Base-by-base conservation (phyloP, 169 alveolate genomes). In the Plasmodium inui region DNA sequence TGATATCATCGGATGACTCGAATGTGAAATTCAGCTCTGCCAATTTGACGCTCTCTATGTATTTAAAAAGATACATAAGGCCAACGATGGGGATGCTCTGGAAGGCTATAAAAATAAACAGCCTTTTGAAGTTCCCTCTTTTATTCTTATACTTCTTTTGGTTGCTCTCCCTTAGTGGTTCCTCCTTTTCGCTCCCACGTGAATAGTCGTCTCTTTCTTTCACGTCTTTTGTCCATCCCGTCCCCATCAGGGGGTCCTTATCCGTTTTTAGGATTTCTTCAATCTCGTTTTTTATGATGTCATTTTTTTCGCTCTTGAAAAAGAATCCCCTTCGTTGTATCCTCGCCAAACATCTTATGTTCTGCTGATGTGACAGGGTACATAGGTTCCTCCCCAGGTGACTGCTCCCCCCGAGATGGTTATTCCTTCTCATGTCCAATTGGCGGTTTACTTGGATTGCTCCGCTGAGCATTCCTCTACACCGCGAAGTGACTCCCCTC, bases 81-180 rank as follows among this genome's bases (percentile, higher is more conserved):
- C 86, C 86, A 10, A 86, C 81, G 37, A 86, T 86, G 22, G 93
- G 93, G 19, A 86, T 76, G 32, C 93, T 86, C 22, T 86, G 93
- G 81, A 86, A 86, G 7, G 84, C 55, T 50, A 86, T 76, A 86
- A 86, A 86, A 46, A 86, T 76, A 19, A 86, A 50, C 19, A 86
- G 67, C 81, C 93, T 89, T 67, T 89, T 89, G 14, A 79, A 79
- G 30, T 89, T 89, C 34, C 94, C 89, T 44, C 44, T 79, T 67
- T 41, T 89, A 19, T 79, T 17, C 80, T 6, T 50, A 26, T 30
- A 73, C 61, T 53, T 67, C n/a, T 30, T 46, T 22, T 71, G 72
- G 22, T 39, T 2, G 3, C 26, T 70, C 34, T 53, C 80, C 61
- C 61, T 57, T 30, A 30, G 32, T 17, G 72, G 41, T 32, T 79